phyloP scores from a whole-genome alignment of 2,329 filamentous ascomycete species.

The Diaporthe velutina region DNA sequence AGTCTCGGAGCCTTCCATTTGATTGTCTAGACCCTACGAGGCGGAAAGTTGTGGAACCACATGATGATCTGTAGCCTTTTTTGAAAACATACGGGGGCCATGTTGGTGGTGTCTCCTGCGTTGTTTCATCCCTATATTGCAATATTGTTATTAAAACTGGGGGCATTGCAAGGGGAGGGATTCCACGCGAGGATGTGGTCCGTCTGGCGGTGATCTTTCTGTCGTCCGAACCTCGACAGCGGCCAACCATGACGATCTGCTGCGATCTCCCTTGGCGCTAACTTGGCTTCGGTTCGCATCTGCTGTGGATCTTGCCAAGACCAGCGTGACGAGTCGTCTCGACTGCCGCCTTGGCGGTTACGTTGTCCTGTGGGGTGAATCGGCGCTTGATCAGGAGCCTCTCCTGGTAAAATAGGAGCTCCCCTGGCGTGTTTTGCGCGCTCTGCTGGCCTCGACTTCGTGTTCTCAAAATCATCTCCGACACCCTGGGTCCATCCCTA shows the following conservation, averaged over 20 bases:
- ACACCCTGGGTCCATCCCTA: not conserved
- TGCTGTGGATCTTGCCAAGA: conserved; percentile 22
- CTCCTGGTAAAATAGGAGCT: not conserved
- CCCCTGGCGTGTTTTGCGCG: not conserved
- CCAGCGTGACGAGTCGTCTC: conserved; percentile 3
- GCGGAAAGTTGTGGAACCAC: conserved; percentile 3
- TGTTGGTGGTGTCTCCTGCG: conserved; percentile 10
- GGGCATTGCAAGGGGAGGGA: conserved; percentile 7
- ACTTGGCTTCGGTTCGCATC: conserved; percentile 17
- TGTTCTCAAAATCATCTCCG: conserved; percentile 20
- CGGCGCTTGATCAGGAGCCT: conserved; percentile 15
- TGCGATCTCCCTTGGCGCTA: conserved; percentile 19
- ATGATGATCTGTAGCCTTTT: conserved; percentile 10
- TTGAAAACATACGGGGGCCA: not conserved
- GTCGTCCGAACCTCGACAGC: conserved; percentile 27
- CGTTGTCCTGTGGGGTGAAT: conserved; percentile 22
- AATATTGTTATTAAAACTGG: conserved; percentile 25
- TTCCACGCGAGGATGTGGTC: not conserved
- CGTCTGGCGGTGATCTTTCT: conserved; percentile 15
- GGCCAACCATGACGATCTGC: conserved; percentile 26
- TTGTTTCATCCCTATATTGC: conserved; percentile 27
- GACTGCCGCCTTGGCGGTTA: conserved; percentile 31
- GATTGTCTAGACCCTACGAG: conserved; percentile 16
- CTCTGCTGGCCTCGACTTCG: conserved; percentile 15
- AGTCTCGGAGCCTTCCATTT: not conserved